Evolutionary conservation across 2,329 filamentous ascomycete species (phyloP).

Genomic region (Monosporascus sp.): DNA sequence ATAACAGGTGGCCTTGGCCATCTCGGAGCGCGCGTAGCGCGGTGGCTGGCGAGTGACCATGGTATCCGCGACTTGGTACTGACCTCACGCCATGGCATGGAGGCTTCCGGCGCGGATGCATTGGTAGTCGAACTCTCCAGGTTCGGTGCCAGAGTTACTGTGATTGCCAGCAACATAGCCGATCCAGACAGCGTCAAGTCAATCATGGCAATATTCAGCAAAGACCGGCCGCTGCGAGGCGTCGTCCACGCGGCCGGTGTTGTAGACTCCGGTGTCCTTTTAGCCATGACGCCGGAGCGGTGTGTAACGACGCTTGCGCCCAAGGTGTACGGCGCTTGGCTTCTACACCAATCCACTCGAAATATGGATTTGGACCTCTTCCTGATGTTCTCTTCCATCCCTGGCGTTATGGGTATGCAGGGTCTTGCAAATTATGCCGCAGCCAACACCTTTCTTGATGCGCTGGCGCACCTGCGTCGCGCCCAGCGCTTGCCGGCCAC

Average conservation of each 20-base stretch:
- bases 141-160: constrained; percentile 16
- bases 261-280: constrained; percentile 19
- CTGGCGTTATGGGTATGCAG: constrained; percentile 20
- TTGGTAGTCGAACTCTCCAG: constrained; percentile 18
- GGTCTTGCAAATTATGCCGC: constrained; percentile 21
- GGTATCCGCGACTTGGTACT: constrained; percentile 22
- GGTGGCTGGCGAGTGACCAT: constrained; percentile 18
- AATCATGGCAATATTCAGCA: constrained; percentile 16
- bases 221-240: constrained; percentile 23
- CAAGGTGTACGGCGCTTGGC: constrained; percentile 21
- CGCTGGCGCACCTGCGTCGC: constrained; percentile 14
- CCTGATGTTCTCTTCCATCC: constrained; percentile 22
- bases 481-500: constrained; percentile 16
- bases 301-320: constrained; percentile 17
- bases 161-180: constrained; percentile 19
- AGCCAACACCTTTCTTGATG: constrained; percentile 20
- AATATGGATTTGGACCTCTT: constrained; percentile 21
- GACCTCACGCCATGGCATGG: constrained; percentile 22
- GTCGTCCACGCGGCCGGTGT: constrained; percentile 25
- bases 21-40: constrained; percentile 20
- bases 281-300: constrained; percentile 20
- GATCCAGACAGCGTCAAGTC: constrained; percentile 12
- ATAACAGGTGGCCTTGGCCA: constrained; percentile 24
- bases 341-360: constrained; percentile 18
- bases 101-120: constrained; percentile 15